Conservation (phyloP, 1,284 basidiomycete genomes). For the Trichosporon sp. region DNA sequence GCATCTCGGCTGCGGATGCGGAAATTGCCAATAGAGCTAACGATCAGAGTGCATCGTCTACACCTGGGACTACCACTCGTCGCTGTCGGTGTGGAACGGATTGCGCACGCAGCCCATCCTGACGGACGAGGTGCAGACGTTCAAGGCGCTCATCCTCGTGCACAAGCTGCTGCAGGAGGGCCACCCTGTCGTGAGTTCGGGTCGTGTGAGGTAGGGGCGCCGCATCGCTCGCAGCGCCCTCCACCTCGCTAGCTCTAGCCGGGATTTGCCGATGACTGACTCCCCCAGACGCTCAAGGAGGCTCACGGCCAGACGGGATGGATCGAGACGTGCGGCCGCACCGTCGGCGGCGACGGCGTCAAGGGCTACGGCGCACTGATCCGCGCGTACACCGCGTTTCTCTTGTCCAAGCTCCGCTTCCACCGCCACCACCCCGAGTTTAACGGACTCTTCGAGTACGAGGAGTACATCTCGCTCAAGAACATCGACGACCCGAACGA, state of each 20-base stretch:
- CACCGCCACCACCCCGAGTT: slow-evolving; percentile 90
- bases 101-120: slow-evolving; percentile 90
- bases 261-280: neutral
- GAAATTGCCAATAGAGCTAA: neutral
- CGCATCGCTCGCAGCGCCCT: neutral
- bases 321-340: slow-evolving; percentile 90
- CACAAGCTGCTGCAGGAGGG: slow-evolving; percentile 95
- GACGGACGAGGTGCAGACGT: slow-evolving; percentile 91
- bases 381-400: slow-evolving; percentile 87
- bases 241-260: neutral
- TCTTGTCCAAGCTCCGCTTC: slow-evolving; percentile 90
- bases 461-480: slow-evolving; percentile 91
- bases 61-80: slow-evolving; percentile 98
- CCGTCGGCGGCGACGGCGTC: slow-evolving; percentile 71
- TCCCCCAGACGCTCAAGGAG: slow-evolving; percentile 77
- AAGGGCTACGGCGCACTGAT: slow-evolving; percentile 87
- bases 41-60: slow-evolving; percentile 86
- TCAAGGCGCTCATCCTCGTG: slow-evolving; percentile 91
- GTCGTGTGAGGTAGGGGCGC: neutral
- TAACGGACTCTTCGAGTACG: slow-evolving; percentile 94
- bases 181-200: slow-evolving; percentile 72
- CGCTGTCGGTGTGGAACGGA: slow-evolving; percentile 92
- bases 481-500: slow-evolving; percentile 97
- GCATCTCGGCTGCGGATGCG: neutral
- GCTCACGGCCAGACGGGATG: slow-evolving; percentile 93